Conservation (phyloP, 139 green algal species). For the Volvox reticuliferus region DNA sequence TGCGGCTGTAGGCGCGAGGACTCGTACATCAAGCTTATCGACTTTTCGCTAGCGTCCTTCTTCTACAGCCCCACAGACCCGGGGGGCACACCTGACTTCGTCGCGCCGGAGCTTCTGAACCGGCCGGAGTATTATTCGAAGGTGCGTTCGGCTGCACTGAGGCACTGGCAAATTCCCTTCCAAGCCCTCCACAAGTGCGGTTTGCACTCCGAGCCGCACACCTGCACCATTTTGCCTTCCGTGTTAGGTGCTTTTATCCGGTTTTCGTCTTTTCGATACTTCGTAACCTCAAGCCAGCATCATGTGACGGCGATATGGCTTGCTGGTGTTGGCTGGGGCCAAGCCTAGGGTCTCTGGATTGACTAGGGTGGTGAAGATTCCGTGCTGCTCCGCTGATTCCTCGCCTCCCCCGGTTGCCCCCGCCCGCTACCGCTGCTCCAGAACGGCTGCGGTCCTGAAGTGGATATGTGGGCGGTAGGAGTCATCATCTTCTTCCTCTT, state of each 20-base stretch:
- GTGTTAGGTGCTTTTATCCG: too few species aligned
- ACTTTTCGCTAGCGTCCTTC: conserved; percentile 60
- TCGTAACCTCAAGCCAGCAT: too few species aligned
- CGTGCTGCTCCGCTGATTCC: background rate
- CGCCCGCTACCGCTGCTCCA: background rate
- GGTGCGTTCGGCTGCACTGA: background rate
- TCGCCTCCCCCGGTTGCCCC: background rate
- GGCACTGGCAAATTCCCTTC: too few species aligned
- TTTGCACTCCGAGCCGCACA: too few species aligned
- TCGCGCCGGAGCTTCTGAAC: conserved; percentile 59
- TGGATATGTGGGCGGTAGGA: conserved; percentile 61
- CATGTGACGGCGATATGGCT: too few species aligned
- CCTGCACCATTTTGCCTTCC: too few species aligned
- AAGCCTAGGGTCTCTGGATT: too few species aligned
- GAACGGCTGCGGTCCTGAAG: conserved; percentile 37
- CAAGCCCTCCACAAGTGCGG: too few species aligned
- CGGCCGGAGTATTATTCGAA: conserved; percentile 39
- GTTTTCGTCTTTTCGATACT: too few species aligned
- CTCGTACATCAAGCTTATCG: conserved; percentile 59
- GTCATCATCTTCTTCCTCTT: conserved; percentile 65
- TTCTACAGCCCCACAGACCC: conserved; percentile 53
- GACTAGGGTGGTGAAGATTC: too few species aligned
- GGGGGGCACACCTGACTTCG: conserved; percentile 61
- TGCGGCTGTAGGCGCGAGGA: conserved; percentile 31
- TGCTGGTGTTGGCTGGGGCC: too few species aligned